phyloP scores from a whole-genome alignment of 805 yeast genomes.

The Sporopachydermia quercuum region DNA sequence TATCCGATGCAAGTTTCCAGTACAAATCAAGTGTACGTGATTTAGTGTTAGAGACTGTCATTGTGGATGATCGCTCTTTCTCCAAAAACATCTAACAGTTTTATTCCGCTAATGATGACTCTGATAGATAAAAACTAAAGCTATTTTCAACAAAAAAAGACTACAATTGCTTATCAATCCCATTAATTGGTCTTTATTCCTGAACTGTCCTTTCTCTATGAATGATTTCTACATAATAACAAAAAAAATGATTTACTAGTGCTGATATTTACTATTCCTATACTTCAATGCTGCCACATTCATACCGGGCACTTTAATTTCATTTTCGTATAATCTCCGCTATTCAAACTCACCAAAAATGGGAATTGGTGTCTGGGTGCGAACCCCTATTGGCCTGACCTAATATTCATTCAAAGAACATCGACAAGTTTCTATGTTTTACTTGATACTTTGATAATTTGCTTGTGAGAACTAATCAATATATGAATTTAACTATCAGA shows the following conservation, averaged over 20 bases:
- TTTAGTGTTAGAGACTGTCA: constrained; percentile 2
- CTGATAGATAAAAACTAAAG: constrained; percentile 2
- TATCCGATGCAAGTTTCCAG: constrained; percentile 63
- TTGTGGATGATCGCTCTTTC: constrained; percentile 28
- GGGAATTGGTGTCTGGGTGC: not conserved
- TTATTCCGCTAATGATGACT: constrained; percentile 11
- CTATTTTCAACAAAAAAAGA: not conserved
- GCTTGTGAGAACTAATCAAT: too few species aligned
- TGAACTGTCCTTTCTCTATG: too few species aligned
- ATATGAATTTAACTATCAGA: too few species aligned
- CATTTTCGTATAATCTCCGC: not conserved
- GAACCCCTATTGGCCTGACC: constrained; percentile 1
- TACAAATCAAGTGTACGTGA: constrained; percentile 40
- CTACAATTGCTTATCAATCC: not conserved
- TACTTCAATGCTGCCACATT: too few species aligned
- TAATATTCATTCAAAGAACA: too few species aligned
- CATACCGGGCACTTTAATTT: too few species aligned
- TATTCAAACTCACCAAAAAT: too few species aligned
- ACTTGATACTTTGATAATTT: too few species aligned
- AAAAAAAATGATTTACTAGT: too few species aligned
- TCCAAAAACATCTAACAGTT: too few species aligned
- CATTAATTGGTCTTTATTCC: not conserved
- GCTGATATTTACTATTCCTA: too few species aligned
- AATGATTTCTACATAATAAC: too few species aligned
- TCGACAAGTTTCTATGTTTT: not conserved